phyloP scores from a whole-genome alignment of 192 early-diverging fungal species.

The Coemansia reversa region DNA sequence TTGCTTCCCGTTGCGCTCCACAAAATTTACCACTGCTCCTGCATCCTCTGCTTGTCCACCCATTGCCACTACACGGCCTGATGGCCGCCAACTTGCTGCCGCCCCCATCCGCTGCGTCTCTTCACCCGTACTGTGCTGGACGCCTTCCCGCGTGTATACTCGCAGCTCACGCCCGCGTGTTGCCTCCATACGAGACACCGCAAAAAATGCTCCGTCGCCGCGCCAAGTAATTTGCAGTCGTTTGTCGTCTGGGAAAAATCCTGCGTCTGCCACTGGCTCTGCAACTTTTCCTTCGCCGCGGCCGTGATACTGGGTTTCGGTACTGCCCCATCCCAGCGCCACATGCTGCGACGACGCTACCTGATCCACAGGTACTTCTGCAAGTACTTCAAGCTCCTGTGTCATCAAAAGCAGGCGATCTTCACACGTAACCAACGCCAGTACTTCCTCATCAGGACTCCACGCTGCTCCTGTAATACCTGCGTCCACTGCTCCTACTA shows the following conservation, averaged over 20 bases:
- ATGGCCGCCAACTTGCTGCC: constrained; percentile 76
- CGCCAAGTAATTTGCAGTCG: constrained; percentile 80
- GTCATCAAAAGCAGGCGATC: constrained; percentile 71
- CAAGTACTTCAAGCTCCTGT: constrained; percentile 86
- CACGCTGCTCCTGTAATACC: constrained; percentile 55
- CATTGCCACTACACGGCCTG: constrained; percentile 61
- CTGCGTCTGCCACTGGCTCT: constrained; percentile 54
- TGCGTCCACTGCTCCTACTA: constrained; percentile 37
- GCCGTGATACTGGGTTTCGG: constrained; percentile 98
- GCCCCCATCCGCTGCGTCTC: constrained; percentile 75
- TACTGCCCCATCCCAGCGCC: constrained; percentile 93
- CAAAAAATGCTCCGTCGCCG: constrained; percentile 84
- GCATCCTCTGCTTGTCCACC: constrained; percentile 72
- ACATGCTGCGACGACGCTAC: constrained; percentile 74
- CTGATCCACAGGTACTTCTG: constrained; percentile 74
- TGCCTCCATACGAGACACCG: constrained; percentile 67
- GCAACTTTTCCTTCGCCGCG: constrained; percentile 51
- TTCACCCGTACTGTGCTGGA: constrained; percentile 81
- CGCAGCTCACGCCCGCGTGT: constrained; percentile 54
- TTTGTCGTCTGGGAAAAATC: constrained; percentile 64
- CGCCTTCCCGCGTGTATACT: constrained; percentile 83
- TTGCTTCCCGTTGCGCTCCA: constrained; percentile 90
- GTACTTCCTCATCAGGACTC: constrained; percentile 89
- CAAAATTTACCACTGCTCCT: constrained; percentile 86
- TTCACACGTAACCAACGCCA: constrained; percentile 75